These are phyloP conservation scores for Colletotrichum tofieldiae DNA, from an alignment of 2,329 filamentous ascomycete species.

Conservation along the genomic window DNA sequence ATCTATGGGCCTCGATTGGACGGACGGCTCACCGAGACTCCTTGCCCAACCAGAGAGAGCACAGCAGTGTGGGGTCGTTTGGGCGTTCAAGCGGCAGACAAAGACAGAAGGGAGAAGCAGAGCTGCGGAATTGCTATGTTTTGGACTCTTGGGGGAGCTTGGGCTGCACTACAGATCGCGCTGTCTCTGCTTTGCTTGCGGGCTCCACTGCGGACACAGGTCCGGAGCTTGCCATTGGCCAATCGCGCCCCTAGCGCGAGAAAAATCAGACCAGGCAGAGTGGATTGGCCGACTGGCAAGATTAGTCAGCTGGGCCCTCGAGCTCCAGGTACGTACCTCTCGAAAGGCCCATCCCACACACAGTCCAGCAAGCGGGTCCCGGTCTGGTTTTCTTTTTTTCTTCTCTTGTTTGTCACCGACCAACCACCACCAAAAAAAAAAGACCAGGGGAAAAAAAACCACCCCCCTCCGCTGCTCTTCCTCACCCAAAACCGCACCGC, in stretches of 20 bases:
- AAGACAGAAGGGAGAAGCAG: background rate
- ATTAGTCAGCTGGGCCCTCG: constrained; percentile 22
- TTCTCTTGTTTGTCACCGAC: constrained; percentile 35
- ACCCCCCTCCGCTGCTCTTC: background rate
- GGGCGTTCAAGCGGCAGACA: background rate
- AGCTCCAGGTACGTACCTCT: no score
- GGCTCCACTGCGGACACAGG: constrained; percentile 14
- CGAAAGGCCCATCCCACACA: background rate
- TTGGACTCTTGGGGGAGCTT: background rate
- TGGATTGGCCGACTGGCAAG: constrained; percentile 34
- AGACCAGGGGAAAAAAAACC: background rate
- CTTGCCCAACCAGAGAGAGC: background rate
- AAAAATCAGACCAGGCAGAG: constrained; percentile 31
- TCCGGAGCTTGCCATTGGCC: constrained; percentile 16
- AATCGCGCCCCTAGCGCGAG: constrained; percentile 15
- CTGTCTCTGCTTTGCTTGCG: background rate
- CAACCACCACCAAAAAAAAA: constrained; percentile 34
- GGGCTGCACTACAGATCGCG: background rate
- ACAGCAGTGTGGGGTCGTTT: no score
- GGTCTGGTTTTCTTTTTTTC: constrained; percentile 14
- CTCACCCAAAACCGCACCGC: background rate
- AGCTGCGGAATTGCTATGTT: constrained; percentile 4
- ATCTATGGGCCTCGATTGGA: background rate
- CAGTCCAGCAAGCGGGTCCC: background rate
- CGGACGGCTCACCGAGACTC: background rate